Base-by-base conservation (phyloP, 83 land plant species). In the Larix sibirica region DNA sequence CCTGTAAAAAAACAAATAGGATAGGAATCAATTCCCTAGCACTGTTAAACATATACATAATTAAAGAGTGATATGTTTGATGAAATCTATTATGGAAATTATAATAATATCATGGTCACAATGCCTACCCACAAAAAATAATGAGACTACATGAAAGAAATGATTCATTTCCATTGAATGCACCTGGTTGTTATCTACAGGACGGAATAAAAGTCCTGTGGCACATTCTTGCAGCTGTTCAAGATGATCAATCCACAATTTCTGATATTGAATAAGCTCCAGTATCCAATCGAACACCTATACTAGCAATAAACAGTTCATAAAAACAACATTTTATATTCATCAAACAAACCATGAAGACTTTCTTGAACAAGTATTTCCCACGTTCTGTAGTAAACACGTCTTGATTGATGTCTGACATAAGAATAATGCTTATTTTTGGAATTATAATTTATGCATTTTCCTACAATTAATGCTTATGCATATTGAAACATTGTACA, bases 221-320 rank as follows among this genome's bases (percentile, higher is more conserved):
- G 80, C 80, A 77, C 80, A 77, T 77, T 77, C 80, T 58, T 77
- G 80, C 4, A 77, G 38, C 56, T 58, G 80, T 77, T 77, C 80
- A 3, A 62, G 80, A 77, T 77, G 61, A 54, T 77, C 80, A 31
- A 77, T 56, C 80, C 80, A 77, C 33, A 59, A 77, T n/a, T 77
- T 77, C 62, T 62, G 80, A 31, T 62, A 77, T 31, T 77, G 80
- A 33, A 77, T 54, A 13, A 77, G 58, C 62, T 77, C 80, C 80
- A 77, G 58, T n/a, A n/a, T n/a, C n/a, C n/a, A n/a, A n/a, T n/a
- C n/a, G n/a, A n/a, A n/a, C n/a, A n/a, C n/a, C n/a, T 26, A 77
- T 31, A 77, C 23, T 38, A 56, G 17, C 28, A 18, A 77, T 28
- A 13, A 12, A 77, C 36, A 77, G 61, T 77, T 54, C 56, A 8